Percentiles rank a stretch among this genome's conserved stretches.
Evolutionary conservation across 345 rosid species (phyloP).

Genomic region (Eutrema japonicum): DNA sequence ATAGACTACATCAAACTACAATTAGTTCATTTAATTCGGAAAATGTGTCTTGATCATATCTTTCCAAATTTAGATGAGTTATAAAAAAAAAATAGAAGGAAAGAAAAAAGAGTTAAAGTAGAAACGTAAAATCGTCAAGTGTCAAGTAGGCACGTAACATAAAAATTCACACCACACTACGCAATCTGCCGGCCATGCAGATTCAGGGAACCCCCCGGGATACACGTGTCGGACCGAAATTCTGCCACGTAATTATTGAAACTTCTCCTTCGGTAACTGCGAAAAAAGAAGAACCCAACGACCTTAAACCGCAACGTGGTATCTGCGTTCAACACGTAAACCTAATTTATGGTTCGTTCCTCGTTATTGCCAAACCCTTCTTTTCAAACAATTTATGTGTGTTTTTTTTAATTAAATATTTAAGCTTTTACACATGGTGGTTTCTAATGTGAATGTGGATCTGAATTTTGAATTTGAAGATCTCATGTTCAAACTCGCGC

Average conservation of each 20-base stretch:
- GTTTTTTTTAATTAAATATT: background rate
- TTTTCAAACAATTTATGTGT: slow-evolving; percentile 1
- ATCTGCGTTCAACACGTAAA: slow-evolving; percentile 34
- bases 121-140: slow-evolving; percentile 23
- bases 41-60: background rate
- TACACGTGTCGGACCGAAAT: background rate
- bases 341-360: slow-evolving; percentile 24
- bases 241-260: slow-evolving; percentile 22
- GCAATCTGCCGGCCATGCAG: slow-evolving; percentile 47
- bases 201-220: background rate
- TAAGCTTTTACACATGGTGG: background rate
- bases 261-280: slow-evolving; percentile 33
- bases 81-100: too few species aligned
- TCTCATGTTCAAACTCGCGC: slow-evolving; percentile 1
- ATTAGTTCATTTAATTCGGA: too few species aligned
- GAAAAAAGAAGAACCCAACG: slow-evolving; percentile 22
- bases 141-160: slow-evolving; percentile 7
- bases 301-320: slow-evolving; percentile 35
- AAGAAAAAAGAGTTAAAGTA: background rate
- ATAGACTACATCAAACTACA: background rate
- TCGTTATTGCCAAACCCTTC: slow-evolving; percentile 14
- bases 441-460: background rate
- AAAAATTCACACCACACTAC: background rate
- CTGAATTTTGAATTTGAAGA: background rate
- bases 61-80: background rate